These are phyloP conservation scores for Aspergillus ibericus DNA, from an alignment of 2,329 filamentous ascomycete species.

Conservation along the genomic window DNA sequence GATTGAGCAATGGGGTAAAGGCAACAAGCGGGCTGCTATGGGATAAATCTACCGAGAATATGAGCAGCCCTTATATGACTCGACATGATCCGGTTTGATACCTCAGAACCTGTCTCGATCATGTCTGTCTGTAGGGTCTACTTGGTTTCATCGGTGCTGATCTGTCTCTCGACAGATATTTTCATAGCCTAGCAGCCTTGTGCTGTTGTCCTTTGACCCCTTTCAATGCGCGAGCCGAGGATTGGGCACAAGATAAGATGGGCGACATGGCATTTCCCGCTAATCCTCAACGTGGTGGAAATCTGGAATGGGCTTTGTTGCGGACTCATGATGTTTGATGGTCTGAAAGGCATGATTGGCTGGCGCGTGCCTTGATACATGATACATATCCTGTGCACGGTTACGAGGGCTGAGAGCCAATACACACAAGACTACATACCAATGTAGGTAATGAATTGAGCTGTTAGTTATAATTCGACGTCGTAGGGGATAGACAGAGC, in stretches of 20 bases:
- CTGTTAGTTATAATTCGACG: background rate
- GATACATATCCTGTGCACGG: background rate
- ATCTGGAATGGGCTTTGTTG: background rate
- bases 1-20: slow-evolving; percentile 8
- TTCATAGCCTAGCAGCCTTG: too few relatives aligned
- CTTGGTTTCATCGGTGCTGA: too few relatives aligned
- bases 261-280: too few relatives aligned
- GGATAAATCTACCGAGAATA: background rate
- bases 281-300: background rate
- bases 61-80: background rate
- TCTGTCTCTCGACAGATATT: too few relatives aligned
- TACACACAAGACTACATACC: background rate
- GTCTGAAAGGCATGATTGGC: background rate
- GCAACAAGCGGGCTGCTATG: background rate
- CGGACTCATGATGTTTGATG: background rate
- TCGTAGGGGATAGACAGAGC: background rate
- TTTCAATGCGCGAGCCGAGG: too few relatives aligned
- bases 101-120: too few relatives aligned
- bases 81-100: background rate
- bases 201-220: too few relatives aligned
- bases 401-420: background rate
- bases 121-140: too few relatives aligned
- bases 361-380: background rate
- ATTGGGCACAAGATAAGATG: too few relatives aligned
- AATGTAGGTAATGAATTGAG: background rate